These are phyloP conservation scores for Rubia yunnanensis DNA, from an alignment of 257 asterid species.

Conservation along the genomic window DNA sequence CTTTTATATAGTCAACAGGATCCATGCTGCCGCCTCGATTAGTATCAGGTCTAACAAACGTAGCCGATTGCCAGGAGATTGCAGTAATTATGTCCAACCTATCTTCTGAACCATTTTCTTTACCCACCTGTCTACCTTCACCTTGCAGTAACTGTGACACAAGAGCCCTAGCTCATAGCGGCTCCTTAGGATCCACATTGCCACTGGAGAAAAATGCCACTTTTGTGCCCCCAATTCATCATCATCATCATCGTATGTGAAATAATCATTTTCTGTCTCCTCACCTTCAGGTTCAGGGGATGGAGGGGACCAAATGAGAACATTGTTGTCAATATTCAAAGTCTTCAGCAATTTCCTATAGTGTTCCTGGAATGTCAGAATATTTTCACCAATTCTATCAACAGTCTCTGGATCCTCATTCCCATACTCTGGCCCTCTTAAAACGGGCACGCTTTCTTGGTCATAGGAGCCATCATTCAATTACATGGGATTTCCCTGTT, in stretches of 20 bases:
- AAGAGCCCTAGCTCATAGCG: conserved; percentile 62
- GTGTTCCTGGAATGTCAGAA: conserved; percentile 26
- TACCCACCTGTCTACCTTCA: conserved; percentile 36
- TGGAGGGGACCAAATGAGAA: conserved; percentile 84
- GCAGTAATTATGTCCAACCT: conserved; percentile 72
- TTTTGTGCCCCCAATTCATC: conserved; percentile 61
- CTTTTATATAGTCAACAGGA: conserved; percentile 79
- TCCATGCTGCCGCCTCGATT: conserved; percentile 99
- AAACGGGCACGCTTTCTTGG: conserved; percentile 42
- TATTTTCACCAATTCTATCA: conserved; percentile 27
- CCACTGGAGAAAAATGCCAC: conserved; percentile 27
- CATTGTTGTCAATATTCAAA: conserved; percentile 65
- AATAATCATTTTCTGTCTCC: conserved; percentile 48
- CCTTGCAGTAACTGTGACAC: conserved; percentile 77
- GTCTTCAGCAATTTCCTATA: conserved; percentile 33
- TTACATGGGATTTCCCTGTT: conserved; percentile 38
- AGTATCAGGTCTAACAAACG: conserved; percentile 76
- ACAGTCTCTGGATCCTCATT: conserved; percentile 30
- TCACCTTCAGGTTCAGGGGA: conserved; percentile 49
- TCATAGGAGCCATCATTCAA: conserved; percentile 33
- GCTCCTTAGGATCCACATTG: conserved; percentile 36
- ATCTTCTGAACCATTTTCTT: conserved; percentile 38
- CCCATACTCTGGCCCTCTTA: conserved; percentile 45
- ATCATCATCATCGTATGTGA: conserved; percentile 70
- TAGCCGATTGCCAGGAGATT: conserved; percentile 87